Evolutionary conservation across 495 filamentous ascomycete genomes (phyloP).

Genomic region (Trichoderma reesei): DNA sequence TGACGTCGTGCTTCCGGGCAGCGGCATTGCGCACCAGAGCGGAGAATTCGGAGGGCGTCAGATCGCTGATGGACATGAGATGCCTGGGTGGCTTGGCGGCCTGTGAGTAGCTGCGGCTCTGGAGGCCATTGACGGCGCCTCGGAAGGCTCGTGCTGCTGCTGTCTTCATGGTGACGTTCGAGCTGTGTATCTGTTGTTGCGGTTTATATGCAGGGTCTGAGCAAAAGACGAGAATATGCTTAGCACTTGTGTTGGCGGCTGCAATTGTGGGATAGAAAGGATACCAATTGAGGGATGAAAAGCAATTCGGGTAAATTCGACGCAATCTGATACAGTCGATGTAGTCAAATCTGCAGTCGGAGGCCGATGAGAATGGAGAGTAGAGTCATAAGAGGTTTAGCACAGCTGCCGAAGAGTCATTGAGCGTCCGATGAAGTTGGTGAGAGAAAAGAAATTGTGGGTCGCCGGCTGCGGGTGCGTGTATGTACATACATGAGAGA

Average conservation of each 20-base stretch:
- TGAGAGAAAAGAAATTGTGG: not conserved
- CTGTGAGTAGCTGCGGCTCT: slow-evolving; percentile 23
- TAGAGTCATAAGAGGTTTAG: not conserved
- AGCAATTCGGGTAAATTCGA: too few species aligned
- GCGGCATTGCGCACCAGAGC: slow-evolving; percentile 73
- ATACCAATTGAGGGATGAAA: not conserved
- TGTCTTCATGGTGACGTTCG: slow-evolving; percentile 1
- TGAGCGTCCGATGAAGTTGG: not conserved
- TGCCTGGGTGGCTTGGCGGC: slow-evolving; percentile 55
- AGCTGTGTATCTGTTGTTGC: too few species aligned
- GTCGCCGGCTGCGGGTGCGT: not conserved
- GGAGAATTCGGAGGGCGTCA: slow-evolving; percentile 67
- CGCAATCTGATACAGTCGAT: too few species aligned
- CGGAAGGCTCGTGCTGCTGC: slow-evolving; percentile 3
- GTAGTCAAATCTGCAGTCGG: too few species aligned
- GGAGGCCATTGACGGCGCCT: slow-evolving; percentile 12
- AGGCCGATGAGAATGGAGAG: not conserved
- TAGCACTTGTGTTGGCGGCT: not conserved
- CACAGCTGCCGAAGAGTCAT: not conserved
- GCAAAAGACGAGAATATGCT: not conserved
- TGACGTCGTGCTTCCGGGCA: slow-evolving; percentile 65
- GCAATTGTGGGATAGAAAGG: not conserved
- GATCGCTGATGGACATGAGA: slow-evolving; percentile 81
- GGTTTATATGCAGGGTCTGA: not conserved
- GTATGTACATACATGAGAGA: not conserved